Percentiles rank a stretch among this genome's conserved stretches.
phyloP scores from a whole-genome alignment of 2,329 filamentous ascomycete species.

The Aciculosporium take region DNA sequence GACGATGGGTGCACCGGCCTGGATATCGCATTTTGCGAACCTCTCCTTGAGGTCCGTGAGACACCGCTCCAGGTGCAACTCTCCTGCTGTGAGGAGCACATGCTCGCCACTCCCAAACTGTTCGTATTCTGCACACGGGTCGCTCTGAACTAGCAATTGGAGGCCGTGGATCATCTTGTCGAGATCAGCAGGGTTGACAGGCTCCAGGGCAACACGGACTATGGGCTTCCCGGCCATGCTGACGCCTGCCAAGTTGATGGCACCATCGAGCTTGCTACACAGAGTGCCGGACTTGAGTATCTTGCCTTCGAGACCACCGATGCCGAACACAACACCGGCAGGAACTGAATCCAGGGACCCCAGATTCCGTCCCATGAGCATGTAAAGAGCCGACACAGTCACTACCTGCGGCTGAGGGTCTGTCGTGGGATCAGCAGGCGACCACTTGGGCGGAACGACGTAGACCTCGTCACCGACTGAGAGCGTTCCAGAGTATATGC shows the following conservation, averaged over 20 bases:
- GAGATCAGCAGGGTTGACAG: slow-evolving; percentile 74
- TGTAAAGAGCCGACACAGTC: slow-evolving; percentile 75
- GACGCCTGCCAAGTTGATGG: slow-evolving; percentile 81
- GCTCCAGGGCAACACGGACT: slow-evolving; percentile 90
- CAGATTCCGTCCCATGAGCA: slow-evolving; percentile 86
- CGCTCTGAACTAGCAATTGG: slow-evolving; percentile 77
- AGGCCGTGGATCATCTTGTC: slow-evolving; percentile 91
- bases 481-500: slow-evolving; percentile 82
- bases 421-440: slow-evolving; percentile 60
- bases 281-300: slow-evolving; percentile 94
- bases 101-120: slow-evolving; percentile 88
- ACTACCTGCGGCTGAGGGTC: slow-evolving; percentile 66
- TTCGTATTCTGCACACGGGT: slow-evolving; percentile 92
- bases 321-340: slow-evolving; percentile 88
- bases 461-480: slow-evolving; percentile 84
- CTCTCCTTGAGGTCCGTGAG: slow-evolving; percentile 84
- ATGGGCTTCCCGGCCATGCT: slow-evolving; percentile 72
- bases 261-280: slow-evolving; percentile 73
- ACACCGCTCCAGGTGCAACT: slow-evolving; percentile 86
- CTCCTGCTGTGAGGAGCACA: slow-evolving; percentile 84
- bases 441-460: slow-evolving; percentile 86
- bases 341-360: slow-evolving; percentile 75
- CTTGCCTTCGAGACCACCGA: slow-evolving; percentile 79
- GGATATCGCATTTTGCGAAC: slow-evolving; percentile 88
- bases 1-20: slow-evolving; percentile 86